Evolutionary conservation across 331 rosid genomes (phyloP).

Genomic region (Saraca asoca): DNA sequence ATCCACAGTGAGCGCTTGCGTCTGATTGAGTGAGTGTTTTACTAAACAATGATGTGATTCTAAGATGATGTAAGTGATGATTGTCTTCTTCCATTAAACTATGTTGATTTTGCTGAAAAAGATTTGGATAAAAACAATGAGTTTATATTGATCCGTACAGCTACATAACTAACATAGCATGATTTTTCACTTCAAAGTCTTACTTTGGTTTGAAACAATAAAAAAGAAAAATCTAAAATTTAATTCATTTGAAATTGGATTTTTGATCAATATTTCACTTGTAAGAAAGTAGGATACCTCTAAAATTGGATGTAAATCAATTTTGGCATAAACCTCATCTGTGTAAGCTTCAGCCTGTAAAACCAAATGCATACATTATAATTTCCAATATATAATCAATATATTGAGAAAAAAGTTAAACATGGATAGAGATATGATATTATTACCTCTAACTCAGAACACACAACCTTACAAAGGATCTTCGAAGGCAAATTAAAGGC

Average conservation of each 20-base stretch:
- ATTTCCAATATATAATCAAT: slow-evolving; percentile 1
- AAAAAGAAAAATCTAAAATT: too few relatives aligned
- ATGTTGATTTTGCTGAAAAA: slow-evolving; percentile 45
- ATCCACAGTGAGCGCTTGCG: slow-evolving; percentile 71
- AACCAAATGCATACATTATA: slow-evolving; percentile 22
- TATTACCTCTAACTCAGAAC: slow-evolving; percentile 55
- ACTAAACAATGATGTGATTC: too few relatives aligned
- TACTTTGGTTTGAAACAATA: too few relatives aligned
- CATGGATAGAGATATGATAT: neutral
- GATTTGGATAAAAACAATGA: slow-evolving; percentile 15
- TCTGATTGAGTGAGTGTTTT: slow-evolving; percentile 71
- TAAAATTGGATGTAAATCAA: slow-evolving; percentile 50
- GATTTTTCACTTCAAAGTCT: too few relatives aligned
- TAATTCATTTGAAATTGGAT: too few relatives aligned
- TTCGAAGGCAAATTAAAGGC: slow-evolving; percentile 51
- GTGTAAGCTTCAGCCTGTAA: slow-evolving; percentile 59
- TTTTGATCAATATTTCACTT: too few relatives aligned
- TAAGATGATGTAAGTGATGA: slow-evolving; percentile 15
- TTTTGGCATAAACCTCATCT: slow-evolving; percentile 63
- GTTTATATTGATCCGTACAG: slow-evolving; percentile 2
- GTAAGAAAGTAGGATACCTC: slow-evolving; percentile 38
- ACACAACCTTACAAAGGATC: slow-evolving; percentile 60
- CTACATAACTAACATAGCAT: neutral
- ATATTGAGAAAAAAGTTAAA: neutral
- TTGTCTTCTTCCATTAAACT: slow-evolving; percentile 20